Conservation (phyloP, 352 stramenopile genomes). For the Pythium plurisporium region DNA sequence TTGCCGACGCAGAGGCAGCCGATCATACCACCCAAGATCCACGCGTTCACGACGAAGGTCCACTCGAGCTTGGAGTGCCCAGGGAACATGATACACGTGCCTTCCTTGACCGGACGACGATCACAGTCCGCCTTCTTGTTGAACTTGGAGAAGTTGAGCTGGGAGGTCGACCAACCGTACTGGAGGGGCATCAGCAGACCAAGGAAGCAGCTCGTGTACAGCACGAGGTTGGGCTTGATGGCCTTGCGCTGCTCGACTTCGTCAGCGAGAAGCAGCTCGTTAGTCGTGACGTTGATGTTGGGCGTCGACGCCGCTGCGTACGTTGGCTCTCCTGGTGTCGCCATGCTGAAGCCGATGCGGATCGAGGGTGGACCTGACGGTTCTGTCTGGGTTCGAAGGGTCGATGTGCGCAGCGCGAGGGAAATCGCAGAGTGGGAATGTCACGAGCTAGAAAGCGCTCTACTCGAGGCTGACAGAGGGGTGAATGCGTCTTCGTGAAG, state of each 20-base stretch:
- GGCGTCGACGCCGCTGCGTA: conserved; percentile 7
- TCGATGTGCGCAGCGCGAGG: background rate
- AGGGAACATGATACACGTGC: conserved; percentile 40
- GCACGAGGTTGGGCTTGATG: background rate
- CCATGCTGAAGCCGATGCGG: conserved; percentile 1
- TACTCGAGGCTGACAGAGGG: background rate
- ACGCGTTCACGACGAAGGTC: conserved; percentile 48
- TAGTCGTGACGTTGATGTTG: conserved; percentile 1
- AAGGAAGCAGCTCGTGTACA: conserved; percentile 35
- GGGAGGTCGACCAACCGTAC: conserved; percentile 50
- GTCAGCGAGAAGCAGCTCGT: conserved; percentile 2
- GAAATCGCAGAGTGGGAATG: conserved; percentile 5
- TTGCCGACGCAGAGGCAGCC: conserved; percentile 33
- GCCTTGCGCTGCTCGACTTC: conserved; percentile 11
- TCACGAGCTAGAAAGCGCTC: background rate
- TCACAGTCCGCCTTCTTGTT: conserved; percentile 45
- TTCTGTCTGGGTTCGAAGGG: background rate
- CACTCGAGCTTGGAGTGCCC: conserved; percentile 47
- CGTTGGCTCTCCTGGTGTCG: background rate
- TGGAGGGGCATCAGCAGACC: conserved; percentile 46
- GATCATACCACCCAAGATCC: conserved; percentile 54
- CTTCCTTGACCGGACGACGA: conserved; percentile 22
- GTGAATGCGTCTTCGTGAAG: background rate
- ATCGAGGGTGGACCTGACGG: too few species aligned
- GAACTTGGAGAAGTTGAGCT: conserved; percentile 63